Percentiles rank a stretch among this genome's conserved stretches.
Evolutionary conservation across 441 rosid genomes (phyloP).

Genomic region (Geranium incanum): DNA sequence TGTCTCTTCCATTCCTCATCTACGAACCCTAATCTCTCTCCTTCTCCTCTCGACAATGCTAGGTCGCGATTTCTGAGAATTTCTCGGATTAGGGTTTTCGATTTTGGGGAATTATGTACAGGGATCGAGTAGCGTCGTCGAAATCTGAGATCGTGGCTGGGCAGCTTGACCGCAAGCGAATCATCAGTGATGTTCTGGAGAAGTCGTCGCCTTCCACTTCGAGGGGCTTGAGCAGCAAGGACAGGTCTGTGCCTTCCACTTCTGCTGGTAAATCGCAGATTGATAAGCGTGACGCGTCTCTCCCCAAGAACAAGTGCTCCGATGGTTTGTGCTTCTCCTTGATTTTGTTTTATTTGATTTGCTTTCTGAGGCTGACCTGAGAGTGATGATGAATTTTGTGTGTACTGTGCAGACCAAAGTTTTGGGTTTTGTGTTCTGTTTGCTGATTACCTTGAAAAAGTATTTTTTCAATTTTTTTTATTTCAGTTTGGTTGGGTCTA

Average conservation of each 20-base stretch:
- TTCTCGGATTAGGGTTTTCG: background rate
- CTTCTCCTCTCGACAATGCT: background rate
- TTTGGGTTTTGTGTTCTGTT: background rate
- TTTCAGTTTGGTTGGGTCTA: too few species aligned
- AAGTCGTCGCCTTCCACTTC: slow-evolving; percentile 81
- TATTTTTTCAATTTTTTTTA: background rate
- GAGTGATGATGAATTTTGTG: background rate
- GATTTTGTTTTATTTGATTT: too few species aligned
- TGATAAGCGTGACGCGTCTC: slow-evolving; percentile 49
- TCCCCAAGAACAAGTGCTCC: slow-evolving; percentile 49
- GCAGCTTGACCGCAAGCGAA: slow-evolving; percentile 56
- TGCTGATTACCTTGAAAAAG: background rate
- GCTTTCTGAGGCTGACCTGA: background rate
- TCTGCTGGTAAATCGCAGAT: slow-evolving; percentile 58
- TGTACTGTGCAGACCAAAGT: background rate
- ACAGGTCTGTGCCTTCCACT: slow-evolving; percentile 55
- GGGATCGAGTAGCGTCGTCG: slow-evolving; percentile 52
- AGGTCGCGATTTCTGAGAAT: slow-evolving; percentile 7
- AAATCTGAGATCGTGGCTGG: slow-evolving; percentile 59
- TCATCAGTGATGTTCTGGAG: slow-evolving; percentile 70
- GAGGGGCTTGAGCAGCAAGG: slow-evolving; percentile 50
- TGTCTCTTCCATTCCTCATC: slow-evolving; percentile 16
- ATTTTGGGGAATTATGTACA: slow-evolving; percentile 38
- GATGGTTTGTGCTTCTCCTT: slow-evolving; percentile 38
- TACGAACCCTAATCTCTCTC: slow-evolving; percentile 24